Evolutionary conservation across 2,329 filamentous ascomycete genomes (phyloP), one percentile per base, ranked within the genome.

Genomic region (Biscogniauxia sp.): DNA sequence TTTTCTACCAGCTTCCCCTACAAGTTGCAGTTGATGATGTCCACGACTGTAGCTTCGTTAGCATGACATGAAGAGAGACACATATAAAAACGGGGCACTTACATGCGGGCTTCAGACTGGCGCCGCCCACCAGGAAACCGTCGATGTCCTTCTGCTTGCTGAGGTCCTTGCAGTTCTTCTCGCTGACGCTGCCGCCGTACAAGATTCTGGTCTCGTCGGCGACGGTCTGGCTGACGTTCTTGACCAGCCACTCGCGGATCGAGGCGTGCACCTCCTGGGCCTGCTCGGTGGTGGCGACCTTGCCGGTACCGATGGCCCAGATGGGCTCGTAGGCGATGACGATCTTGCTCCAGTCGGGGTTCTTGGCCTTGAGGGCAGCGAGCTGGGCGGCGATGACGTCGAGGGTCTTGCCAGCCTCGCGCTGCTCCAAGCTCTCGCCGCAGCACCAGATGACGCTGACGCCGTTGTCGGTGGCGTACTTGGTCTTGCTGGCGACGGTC

Each of bases 271-370:
- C 92, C 78, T 96, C 92, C 83, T 97, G 93, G 61, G 93, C 93
- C 84, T 97, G 93, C 80, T 92, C 84, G 62, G 88, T 93, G 66
- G 88, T 90, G 70, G 92, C 92, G 68, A 96, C 92, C 83, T 95
- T 96, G 78, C 95, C 95, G 68, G 95, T 98, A 70, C 94, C 94
- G 70, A 88, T 90, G 76, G 87, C 93, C 94, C 95, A 99, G 84
- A 99, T 96, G 74, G 95, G 95, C 86, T 99, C 95, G 80, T 99
- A 99, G 74, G 95, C 95, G 73, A 99, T 86, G 76, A 99, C 95
- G 67, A 99, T 86, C 83, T 95, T 95, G 74, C 83, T 86, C 95
- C 95, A 99, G 82, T 97, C 91, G 72, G 86, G 81, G 74, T 92
- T 81, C 82, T 90, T 83, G 72, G 81, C 78, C 77, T 93, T 88